Percentiles rank a stretch among this genome's conserved stretches.
These are phyloP conservation scores for Gossypium armourianum DNA, from an alignment of 441 rosid species.

Conservation along the genomic window DNA sequence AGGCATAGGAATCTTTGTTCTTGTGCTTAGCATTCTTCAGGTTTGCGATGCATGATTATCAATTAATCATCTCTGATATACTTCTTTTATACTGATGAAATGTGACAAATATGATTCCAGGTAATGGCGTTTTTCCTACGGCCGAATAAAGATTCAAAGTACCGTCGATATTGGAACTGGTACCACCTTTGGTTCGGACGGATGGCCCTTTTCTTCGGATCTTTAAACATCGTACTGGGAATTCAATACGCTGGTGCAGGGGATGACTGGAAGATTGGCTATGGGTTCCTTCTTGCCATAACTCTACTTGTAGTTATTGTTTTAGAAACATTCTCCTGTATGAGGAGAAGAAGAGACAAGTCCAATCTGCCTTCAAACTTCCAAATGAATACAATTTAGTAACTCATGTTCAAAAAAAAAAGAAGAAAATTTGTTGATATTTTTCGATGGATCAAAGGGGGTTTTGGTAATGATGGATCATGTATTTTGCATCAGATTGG, in stretches of 20 bases:
- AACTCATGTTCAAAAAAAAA: conserved; percentile 9
- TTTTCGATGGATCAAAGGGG: neutral
- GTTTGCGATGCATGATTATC: conserved; percentile 24
- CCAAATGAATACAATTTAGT: conserved; percentile 58
- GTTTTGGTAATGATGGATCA: neutral
- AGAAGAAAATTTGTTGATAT: neutral
- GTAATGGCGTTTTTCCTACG: conserved; percentile 68
- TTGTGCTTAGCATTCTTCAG: conserved; percentile 68
- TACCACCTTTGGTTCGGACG: conserved; percentile 80
- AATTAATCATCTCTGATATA: neutral
- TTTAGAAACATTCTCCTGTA: conserved; percentile 43
- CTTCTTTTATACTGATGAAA: neutral
- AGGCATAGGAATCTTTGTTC: conserved; percentile 69
- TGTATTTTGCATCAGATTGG: conserved; percentile 4
- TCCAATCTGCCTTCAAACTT: conserved; percentile 31
- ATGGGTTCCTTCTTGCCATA: conserved; percentile 47
- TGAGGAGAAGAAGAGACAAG: conserved; percentile 32
- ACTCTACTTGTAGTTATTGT: conserved; percentile 40
- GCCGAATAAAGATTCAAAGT: conserved; percentile 62
- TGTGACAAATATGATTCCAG: conserved; percentile 24
- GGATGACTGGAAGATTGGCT: conserved; percentile 57
- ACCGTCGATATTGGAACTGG: conserved; percentile 72
- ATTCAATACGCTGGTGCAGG: conserved; percentile 47
- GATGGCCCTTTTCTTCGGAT: conserved; percentile 63
- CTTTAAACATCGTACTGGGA: conserved; percentile 56